Evolutionary conservation across 176 grass and related monocot species (phyloP), one percentile per base, ranked within the genome.

Genomic region (Urochloa ruziziensis): DNA sequence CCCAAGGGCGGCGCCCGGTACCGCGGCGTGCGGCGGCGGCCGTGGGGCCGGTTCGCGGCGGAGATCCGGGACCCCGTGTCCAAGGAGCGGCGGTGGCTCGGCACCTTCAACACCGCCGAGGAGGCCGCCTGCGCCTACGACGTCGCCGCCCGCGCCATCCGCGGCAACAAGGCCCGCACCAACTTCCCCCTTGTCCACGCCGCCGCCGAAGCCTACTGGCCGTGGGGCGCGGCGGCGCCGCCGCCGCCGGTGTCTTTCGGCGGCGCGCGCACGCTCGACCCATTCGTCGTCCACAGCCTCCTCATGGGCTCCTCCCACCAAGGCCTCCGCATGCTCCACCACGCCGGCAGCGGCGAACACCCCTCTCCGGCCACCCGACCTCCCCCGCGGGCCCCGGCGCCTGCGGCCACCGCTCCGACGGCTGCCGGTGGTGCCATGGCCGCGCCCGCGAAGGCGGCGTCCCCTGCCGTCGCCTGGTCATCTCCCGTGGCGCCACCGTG

Each of bases 41-140:
- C 96, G 21, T 98, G 96, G 96, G 96, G 96, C 48, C 83, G 96
- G 40, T 98, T 94, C 75, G 96, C 96, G 9, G 96, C 96, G 5
- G 96, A 98, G 89, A 98, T 98, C 73, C 83, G 96, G 10, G 96
- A 98, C 56, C 96, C 96, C 7, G 54, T 83, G 73, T 92, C 96
- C 69, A 98, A 96, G 80, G 96, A 91, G 77, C 89, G 96, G 40
- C 89, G 91, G 12, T 98, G 96, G 96, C 91, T 98, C 6, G 96
- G 96, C 64, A 98, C 96, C 10, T 98, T 94, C 80, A 93, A 98
- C 87, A 98, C 96, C 11, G 96, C 96, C 29, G 96, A 98, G 68
- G 91, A 99, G 88, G 96, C 96, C 1, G 96, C 96, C 56, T 94
- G 89, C 82, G 96, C 96, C 30, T 98, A 98, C 80, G 96, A 98